Conservation (phyloP, 2,329 filamentous ascomycete genomes). For the Monosporascus sp. region DNA sequence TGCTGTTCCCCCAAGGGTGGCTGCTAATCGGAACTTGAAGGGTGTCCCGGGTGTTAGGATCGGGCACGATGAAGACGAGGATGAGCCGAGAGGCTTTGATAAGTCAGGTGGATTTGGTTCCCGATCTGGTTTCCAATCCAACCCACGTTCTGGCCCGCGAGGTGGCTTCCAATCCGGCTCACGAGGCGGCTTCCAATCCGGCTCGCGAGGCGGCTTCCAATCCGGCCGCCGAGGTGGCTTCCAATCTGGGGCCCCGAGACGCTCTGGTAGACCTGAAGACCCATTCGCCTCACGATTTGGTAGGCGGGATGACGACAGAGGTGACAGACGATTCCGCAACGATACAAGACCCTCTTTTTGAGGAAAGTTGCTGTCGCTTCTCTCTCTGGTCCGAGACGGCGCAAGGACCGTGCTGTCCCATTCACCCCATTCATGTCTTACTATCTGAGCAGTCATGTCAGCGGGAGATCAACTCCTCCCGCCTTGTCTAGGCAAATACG, state of each 20-base stretch:
- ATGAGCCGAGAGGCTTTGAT: constrained; percentile 2
- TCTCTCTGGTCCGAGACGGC: constrained; percentile 2
- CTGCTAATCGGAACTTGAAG: constrained; percentile 19
- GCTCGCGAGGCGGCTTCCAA: constrained; percentile 1
- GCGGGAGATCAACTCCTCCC: not conserved
- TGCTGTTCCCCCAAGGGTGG: constrained; percentile 20
- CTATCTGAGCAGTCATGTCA: not conserved
- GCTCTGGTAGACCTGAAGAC: no score
- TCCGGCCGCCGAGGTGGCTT: constrained; percentile 2
- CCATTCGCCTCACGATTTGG: not conserved
- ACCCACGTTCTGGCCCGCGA: not conserved
- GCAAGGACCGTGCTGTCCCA: not conserved
- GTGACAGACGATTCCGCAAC: not conserved
- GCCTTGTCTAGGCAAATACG: not conserved
- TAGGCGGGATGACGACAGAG: not conserved
- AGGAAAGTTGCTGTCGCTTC: not conserved
- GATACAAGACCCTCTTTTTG: not conserved
- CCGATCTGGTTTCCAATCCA: no score
- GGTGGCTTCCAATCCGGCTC: constrained; percentile 2
- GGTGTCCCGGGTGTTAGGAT: constrained; percentile 22
- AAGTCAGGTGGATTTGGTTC: not conserved
- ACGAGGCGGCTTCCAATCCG: constrained; percentile 1
- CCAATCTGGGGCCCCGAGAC: no score
- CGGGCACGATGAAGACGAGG: constrained; percentile 10
- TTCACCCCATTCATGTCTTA: not conserved